Percentiles rank a stretch among this genome's conserved stretches.
Conservation (phyloP, 495 filamentous ascomycete genomes). For the Lasiosphaeria hispida region DNA sequence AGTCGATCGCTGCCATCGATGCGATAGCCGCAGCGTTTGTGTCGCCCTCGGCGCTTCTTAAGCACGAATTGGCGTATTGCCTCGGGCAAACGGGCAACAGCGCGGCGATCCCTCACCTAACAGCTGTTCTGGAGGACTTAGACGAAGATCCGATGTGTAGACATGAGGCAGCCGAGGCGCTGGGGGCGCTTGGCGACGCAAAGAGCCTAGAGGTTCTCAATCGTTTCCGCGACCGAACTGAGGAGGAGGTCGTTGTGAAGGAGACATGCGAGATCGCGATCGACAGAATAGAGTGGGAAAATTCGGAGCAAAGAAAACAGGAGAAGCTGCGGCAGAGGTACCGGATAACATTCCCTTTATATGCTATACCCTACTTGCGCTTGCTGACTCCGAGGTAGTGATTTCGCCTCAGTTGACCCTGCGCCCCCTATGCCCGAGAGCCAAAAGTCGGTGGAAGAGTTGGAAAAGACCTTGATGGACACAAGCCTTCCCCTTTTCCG, state of each 20-base stretch:
- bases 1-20: constrained; percentile 74
- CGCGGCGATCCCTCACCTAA: constrained; percentile 70
- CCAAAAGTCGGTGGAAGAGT: constrained; percentile 62
- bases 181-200: constrained; percentile 79
- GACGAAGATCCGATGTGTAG: constrained; percentile 90
- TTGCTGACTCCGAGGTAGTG: constrained; percentile 49
- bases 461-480: constrained; percentile 76
- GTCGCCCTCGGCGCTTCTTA: constrained; percentile 81
- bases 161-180: constrained; percentile 93
- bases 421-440: constrained; percentile 79
- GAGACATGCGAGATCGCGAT: constrained; percentile 98
- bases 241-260: constrained; percentile 73
- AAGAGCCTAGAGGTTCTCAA: constrained; percentile 70
- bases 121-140: constrained; percentile 71
- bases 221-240: constrained; percentile 64
- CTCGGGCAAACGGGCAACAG: constrained; percentile 82
- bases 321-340: constrained; percentile 82
- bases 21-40: constrained; percentile 87
- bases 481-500: constrained; percentile 77
- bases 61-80: constrained; percentile 97
- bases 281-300: constrained; percentile 90
- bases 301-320: constrained; percentile 62
- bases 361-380: not conserved
- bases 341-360: constrained; percentile 16
- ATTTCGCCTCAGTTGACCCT: constrained; percentile 93